Percentiles rank a stretch among this genome's conserved stretches.
Evolutionary conservation across 108 stramenopile genomes (phyloP).

Genomic region (Nitzschia putrida): DNA sequence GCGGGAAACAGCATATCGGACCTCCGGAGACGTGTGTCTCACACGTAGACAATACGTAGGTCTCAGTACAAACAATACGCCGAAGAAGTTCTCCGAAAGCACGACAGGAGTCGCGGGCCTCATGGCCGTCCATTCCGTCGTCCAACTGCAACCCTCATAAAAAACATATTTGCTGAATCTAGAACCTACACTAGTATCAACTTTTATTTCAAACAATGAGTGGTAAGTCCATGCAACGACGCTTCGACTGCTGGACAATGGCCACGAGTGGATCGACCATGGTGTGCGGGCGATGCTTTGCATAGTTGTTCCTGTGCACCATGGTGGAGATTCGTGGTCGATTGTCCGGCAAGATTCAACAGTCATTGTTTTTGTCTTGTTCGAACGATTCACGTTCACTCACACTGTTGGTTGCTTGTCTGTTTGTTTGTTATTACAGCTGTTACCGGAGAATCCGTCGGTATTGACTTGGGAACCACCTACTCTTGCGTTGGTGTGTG

Average conservation of each 20-base stretch:
- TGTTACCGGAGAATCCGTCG: constrained; percentile 83
- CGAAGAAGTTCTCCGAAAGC: background rate
- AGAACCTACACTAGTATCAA: too few species aligned
- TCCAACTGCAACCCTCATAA: background rate
- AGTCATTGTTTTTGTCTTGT: too few species aligned
- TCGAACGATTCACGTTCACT: too few species aligned
- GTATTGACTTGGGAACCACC: constrained; percentile 92
- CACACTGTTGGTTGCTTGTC: background rate
- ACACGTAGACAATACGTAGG: too few species aligned
- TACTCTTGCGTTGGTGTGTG: constrained; percentile 99
- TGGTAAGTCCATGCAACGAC: constrained; percentile 13
- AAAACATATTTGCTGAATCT: background rate
- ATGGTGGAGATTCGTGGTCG: background rate
- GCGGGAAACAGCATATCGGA: too few species aligned
- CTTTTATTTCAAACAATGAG: constrained; percentile 8
- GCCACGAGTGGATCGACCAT: background rate
- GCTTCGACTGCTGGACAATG: background rate
- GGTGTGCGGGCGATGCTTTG: background rate
- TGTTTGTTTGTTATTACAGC: constrained; percentile 16
- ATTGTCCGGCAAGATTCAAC: background rate
- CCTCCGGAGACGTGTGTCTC: too few species aligned
- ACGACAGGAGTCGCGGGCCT: background rate
- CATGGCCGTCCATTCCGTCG: background rate
- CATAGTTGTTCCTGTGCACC: background rate
- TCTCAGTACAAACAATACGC: too few species aligned